Conservation (phyloP, 345 rosid genomes). For the Turnera subulata region DNA sequence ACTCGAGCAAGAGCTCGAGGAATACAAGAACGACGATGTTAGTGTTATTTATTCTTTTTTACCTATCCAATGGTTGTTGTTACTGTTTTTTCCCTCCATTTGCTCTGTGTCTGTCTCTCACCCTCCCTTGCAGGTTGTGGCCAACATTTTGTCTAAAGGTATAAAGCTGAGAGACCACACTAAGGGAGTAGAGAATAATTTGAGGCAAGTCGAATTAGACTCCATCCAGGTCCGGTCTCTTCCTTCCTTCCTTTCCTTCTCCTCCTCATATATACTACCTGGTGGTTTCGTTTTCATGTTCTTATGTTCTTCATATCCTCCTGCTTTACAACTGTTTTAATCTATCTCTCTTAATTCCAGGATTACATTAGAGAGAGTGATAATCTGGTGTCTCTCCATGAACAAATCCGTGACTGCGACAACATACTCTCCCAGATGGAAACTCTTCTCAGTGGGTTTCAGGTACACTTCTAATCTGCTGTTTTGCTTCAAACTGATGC, state of each 20-base stretch:
- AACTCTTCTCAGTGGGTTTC: slow-evolving; percentile 92
- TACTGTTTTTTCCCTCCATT: too few species aligned
- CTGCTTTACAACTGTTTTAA: too few species aligned
- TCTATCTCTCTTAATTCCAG: too few species aligned
- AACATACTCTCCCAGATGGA: slow-evolving; percentile 93
- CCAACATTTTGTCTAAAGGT: slow-evolving; percentile 85
- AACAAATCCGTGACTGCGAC: slow-evolving; percentile 95
- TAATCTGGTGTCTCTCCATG: slow-evolving; percentile 89
- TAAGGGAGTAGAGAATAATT: slow-evolving; percentile 95
- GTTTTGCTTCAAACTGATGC: too few species aligned
- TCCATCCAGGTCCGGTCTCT: slow-evolving; percentile 98
- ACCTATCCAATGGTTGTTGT: too few species aligned
- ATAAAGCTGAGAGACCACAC: slow-evolving; percentile 74
- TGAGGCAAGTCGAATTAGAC: slow-evolving; percentile 87
- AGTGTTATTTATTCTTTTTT: too few species aligned
- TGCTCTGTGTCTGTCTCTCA: too few species aligned
- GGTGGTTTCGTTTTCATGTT: too few species aligned
- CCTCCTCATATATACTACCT: too few species aligned
- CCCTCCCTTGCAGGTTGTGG: slow-evolving; percentile 93
- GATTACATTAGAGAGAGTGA: slow-evolving; percentile 98
- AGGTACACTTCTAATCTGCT: too few species aligned
- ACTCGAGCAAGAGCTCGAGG: slow-evolving; percentile 87
- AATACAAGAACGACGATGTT: slow-evolving; percentile 83
- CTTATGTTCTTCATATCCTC: too few species aligned
- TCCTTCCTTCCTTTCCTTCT: too few species aligned